Evolutionary conservation across 148 eudicot genomes (phyloP).

Genomic region (Chenopodium suecicum): DNA sequence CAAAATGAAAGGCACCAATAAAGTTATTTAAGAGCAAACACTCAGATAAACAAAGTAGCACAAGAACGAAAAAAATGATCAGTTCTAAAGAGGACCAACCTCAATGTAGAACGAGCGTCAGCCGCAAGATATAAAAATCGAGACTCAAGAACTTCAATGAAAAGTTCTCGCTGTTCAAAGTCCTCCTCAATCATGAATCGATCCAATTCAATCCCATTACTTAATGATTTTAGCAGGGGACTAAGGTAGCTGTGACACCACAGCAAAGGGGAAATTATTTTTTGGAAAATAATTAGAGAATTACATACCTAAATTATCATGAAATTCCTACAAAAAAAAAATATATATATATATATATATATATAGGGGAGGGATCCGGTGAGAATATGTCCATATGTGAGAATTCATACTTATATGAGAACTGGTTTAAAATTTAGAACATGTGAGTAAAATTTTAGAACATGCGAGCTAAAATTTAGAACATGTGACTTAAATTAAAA

Average conservation of each 20-base stretch:
- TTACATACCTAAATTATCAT: neutral
- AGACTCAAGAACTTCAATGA: constrained; percentile 65
- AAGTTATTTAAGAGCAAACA: neutral
- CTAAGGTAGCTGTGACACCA: constrained; percentile 69
- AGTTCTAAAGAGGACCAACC: constrained; percentile 35
- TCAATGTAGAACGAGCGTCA: constrained; percentile 88
- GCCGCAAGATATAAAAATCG: constrained; percentile 93
- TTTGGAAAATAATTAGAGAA: neutral
- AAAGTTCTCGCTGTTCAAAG: constrained; percentile 66
- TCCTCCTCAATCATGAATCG: constrained; percentile 71
- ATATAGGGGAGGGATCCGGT: no score
- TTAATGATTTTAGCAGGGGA: constrained; percentile 78
- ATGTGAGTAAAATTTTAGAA: no score
- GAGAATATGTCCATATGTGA: no score
- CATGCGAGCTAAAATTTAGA: no score
- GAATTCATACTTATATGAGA: no score
- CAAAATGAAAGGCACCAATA: neutral
- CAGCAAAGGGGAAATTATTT: neutral
- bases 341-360: no score
- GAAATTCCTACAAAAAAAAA: neutral
- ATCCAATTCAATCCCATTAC: constrained; percentile 48
- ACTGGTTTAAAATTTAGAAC: no score
- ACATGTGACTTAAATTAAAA: no score
- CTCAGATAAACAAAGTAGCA: neutral
- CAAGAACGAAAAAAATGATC: neutral